Percentiles rank a stretch among this genome's conserved stretches.
phyloP scores from a whole-genome alignment of 2,329 filamentous ascomycete genomes.

The Phoma sp. region DNA sequence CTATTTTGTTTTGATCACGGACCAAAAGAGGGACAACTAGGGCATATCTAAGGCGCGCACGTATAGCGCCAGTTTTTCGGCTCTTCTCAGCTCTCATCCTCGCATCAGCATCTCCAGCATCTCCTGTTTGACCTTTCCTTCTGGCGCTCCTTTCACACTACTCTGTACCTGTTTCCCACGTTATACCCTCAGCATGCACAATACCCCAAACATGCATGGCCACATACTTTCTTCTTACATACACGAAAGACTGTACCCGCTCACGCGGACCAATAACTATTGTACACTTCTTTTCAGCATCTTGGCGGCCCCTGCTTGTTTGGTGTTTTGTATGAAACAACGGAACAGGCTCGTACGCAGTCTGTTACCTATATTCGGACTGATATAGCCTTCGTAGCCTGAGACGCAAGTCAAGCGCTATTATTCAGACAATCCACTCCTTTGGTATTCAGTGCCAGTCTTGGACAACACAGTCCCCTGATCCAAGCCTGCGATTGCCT shows the following conservation, averaged over 20 bases:
- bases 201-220: constrained; percentile 37
- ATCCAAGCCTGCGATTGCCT: constrained; percentile 2
- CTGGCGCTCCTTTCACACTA: constrained; percentile 16
- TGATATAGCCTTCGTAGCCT: constrained; percentile 15
- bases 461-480: neutral
- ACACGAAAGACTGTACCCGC: constrained; percentile 50
- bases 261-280: constrained; percentile 48
- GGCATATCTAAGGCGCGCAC: constrained; percentile 3
- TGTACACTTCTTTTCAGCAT: constrained; percentile 36
- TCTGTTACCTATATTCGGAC: constrained; percentile 13
- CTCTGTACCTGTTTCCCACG: constrained; percentile 15
- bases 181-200: constrained; percentile 28
- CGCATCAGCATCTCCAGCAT: constrained; percentile 44
- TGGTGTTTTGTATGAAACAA: constrained; percentile 11
- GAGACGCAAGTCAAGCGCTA: constrained; percentile 16
- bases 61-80: constrained; percentile 21
- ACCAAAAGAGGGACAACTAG: constrained; percentile 4
- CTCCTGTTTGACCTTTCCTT: constrained; percentile 1
- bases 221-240: constrained; percentile 25
- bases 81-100: constrained; percentile 20
- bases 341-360: constrained; percentile 14
- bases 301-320: constrained; percentile 8
- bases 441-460: constrained; percentile 9
- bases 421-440: constrained; percentile 16
- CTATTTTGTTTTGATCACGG: constrained; percentile 7